A percentile compares a stretch with the other conserved stretches of the same genome.
Evolutionary conservation across 2,329 filamentous ascomycete species (phyloP).

Genomic region (Apiospora aurea): DNA sequence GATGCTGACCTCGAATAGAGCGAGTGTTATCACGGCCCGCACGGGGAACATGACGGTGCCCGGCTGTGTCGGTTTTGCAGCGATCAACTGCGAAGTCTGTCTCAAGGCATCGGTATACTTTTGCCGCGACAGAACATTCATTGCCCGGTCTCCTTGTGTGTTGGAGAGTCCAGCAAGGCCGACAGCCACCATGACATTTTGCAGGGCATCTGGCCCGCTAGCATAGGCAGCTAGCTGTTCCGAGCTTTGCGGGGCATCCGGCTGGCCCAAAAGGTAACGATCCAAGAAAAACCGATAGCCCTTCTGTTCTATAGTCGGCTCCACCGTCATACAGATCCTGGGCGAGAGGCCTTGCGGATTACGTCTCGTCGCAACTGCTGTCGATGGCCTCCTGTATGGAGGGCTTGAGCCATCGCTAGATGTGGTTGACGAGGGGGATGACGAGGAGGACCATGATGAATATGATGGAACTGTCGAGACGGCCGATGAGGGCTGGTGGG

Average conservation of each 20-base stretch:
- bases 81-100: constrained; percentile 51
- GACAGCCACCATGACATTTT: constrained; percentile 62
- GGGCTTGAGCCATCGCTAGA: constrained; percentile 27
- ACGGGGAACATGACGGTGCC: constrained; percentile 52
- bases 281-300: constrained; percentile 60
- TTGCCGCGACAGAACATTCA: constrained; percentile 55
- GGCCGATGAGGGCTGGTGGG: constrained; percentile 36
- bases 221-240: constrained; percentile 46
- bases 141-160: constrained; percentile 52
- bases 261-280: constrained; percentile 58
- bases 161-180: constrained; percentile 66
- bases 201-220: constrained; percentile 49
- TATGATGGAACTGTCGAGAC: constrained; percentile 33
- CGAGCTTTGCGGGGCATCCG: constrained; percentile 53
- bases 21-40: constrained; percentile 62
- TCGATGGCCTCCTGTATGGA: constrained; percentile 23
- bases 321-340: constrained; percentile 44
- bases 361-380: constrained; percentile 23
- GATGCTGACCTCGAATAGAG: constrained; percentile 64
- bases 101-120: constrained; percentile 63
- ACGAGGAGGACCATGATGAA: constrained; percentile 35
- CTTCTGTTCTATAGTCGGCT: constrained; percentile 52
- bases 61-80: constrained; percentile 41
- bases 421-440: constrained; percentile 34
- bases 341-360: constrained; percentile 29